These are phyloP conservation scores for Monosporascus sp. DNA, from an alignment of 2,329 filamentous ascomycete species.

Conservation along the genomic window DNA sequence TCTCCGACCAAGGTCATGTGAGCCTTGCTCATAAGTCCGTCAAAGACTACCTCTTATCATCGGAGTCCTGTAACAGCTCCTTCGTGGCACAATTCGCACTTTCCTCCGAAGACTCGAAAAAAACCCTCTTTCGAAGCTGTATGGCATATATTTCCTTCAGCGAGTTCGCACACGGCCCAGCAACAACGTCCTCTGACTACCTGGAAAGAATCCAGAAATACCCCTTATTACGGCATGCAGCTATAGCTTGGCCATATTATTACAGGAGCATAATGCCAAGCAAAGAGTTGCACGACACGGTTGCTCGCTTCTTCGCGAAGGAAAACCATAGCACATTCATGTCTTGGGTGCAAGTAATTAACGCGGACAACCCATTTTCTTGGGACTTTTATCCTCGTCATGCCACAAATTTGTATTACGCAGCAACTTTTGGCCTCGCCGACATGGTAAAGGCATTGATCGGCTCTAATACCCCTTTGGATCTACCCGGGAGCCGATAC, in stretches of 20 bases:
- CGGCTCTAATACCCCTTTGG: background rate
- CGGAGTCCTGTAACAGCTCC: background rate
- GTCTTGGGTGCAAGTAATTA: slow-evolving; percentile 8
- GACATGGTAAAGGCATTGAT: background rate
- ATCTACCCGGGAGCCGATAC: slow-evolving; percentile 6
- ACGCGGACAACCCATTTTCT: slow-evolving; percentile 2
- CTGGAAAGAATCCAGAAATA: background rate
- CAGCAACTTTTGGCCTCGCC: slow-evolving; percentile 6
- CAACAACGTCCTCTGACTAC: background rate
- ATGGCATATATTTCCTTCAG: slow-evolving; percentile 5
- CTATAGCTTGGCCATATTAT: slow-evolving; percentile 7
- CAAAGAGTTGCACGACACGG: background rate
- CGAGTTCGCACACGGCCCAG: slow-evolving; percentile 1
- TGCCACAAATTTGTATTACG: slow-evolving; percentile 9
- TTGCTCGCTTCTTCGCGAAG: background rate
- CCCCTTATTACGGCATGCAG: slow-evolving; percentile 3
- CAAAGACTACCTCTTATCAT: slow-evolving; percentile 5
- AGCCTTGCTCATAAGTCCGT: slow-evolving; percentile 7
- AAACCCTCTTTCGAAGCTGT: background rate
- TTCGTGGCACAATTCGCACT: background rate
- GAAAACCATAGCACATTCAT: slow-evolving; percentile 2
- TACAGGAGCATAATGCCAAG: background rate
- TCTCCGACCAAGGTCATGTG: slow-evolving; percentile 3
- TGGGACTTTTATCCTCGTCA: slow-evolving; percentile 8
- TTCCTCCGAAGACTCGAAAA: background rate